Evolutionary conservation across 768 basidiomycete genomes (phyloP), one percentile per base, ranked within the genome.

Genomic region (Exidia glandulosa): DNA sequence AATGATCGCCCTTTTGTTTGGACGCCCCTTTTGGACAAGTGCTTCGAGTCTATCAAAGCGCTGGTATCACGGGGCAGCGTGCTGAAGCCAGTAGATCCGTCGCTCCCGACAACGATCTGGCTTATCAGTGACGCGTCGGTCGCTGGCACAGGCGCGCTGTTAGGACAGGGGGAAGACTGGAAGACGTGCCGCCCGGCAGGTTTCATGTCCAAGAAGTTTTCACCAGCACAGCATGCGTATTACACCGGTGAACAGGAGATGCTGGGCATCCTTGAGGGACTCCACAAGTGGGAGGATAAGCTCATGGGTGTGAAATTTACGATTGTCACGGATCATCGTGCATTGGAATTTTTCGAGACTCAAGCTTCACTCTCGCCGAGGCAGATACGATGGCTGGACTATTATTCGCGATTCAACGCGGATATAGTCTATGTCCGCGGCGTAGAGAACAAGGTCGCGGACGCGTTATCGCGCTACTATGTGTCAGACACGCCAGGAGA

Each of bases 1-100:
- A 74, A 76, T 62, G 69, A 68, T 0, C 62, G 58, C 14, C 60
- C 60, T 14, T 77, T 71, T 50, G 31, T 56, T 1, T 73, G 70
- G 74, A 59, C 63, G 0, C 67, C 66, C 0, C 41, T 71, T 0
- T 70, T 74, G 14, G 60, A 71, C 13, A 25, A 57, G 13, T 63
- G 63, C 25, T 71, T 73, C 36, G 56, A 66, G 0, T 56, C 32
- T 19, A 65, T 71, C 12, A 70, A 69, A 37, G 54, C 54, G 3
- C 29, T 55, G 7, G 54, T 31, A 2, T 19, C 54, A 3, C 16
- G 30, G 30, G 7, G 14, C 9, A 55, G 30, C 3, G 54, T 61
- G 1, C 60, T 61, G 12, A 34, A 48, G 31, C 60, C 60, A 6
- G 32, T 61, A 57, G 31, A 61, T 34, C 19, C 41, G 9, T 12